Evolutionary conservation across 108 stramenopile species (phyloP), one percentile per base, ranked within the genome.

Genomic region (Fistulifera pelliculosa): DNA sequence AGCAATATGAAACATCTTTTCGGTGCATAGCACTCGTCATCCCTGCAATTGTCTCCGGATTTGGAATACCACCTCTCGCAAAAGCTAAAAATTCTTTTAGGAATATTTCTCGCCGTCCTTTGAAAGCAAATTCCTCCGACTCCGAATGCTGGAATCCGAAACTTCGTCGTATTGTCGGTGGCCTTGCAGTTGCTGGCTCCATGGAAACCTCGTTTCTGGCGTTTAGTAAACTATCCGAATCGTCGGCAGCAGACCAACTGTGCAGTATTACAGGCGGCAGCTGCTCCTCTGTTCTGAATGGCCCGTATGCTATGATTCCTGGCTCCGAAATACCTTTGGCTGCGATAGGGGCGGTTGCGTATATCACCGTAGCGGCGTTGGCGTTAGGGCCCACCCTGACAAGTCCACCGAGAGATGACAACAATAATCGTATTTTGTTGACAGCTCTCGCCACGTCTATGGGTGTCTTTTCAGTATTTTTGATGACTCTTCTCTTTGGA

Each of bases 381-480:
- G 70, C 89, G 16, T 18, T 74, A 14, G 38, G 45, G 31, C 80
- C 84, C 0, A 17, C 79, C 15, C 16, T 82, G 0, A 26, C 18
- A 0, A 5, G 0, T 17, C 22, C 22, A 14, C 26, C 27, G 8
- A 22, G 27, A 14, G 61, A 73, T 47, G 79, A 72, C 21, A 19
- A 58, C 27, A 45, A 47, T 16, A 85, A 85, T 52, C 73, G 83
- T 4, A 56, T 83, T 21, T 58, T 73, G 24, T 60, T 94, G n/a
- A 51, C 86, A 57, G 68, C 80, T 27, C 23, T 73, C 0, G 84
- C 94, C 23, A 92, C 93, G 0, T 66, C 79, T 40, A 93, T 94
- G 93, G 94, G 79, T 24, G 75, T 90, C 11, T 94, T 94, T 70
- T 92, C 91, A 6, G 61, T 75, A 23, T 94, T 83, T 69, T 81